Evolutionary conservation across 345 rosid species (phyloP), one percentile per base, ranked within the genome.

Genomic region (Eutrema japonicum): DNA sequence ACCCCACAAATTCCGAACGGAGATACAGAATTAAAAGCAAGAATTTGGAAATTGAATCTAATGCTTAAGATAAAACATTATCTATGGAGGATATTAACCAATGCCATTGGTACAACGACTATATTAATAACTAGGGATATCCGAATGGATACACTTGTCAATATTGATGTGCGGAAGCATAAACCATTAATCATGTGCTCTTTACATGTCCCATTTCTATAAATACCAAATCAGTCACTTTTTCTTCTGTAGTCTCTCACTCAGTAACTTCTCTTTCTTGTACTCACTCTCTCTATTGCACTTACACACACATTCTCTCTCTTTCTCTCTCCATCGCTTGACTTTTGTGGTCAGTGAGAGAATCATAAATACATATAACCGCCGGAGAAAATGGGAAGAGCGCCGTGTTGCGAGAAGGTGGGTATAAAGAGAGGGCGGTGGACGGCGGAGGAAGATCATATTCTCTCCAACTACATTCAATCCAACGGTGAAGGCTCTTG

Each of bases 341-440:
- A 55, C 71, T 45, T 54, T 45, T 54, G 48, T 36, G 38, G 46
- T 41, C 58, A 51, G 18, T 40, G 53, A 3, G 46, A 72, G n/a
- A 8, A 36, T 47, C 57, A 22, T 35, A 32, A 33, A 49, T 37
- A 52, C 86, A 88, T 38, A 87, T 82, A 79, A 83, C 82, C 80
- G 93, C 92, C 40, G 92, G 72, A 45, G 47, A 78, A 89, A 29
- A 78, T 78, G 81, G 81, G 81, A 61, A 78, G 81, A 73, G 77
- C 81, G 8, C 81, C 81, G 45, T 78, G 81, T 60, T 78, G 81
- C 43, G 81, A 78, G 66, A 78, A 78, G 52, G 56, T 78, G 22
- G 81, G 81, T 36, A 58, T 78, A 10, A 78, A 78, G 60, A 72
- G 68, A 66, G 81, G 81, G 12, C 73, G 81, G 59, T 78, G 81